phyloP scores from a whole-genome alignment of 1,284 basidiomycete species.

The Blastosporella zonata region DNA sequence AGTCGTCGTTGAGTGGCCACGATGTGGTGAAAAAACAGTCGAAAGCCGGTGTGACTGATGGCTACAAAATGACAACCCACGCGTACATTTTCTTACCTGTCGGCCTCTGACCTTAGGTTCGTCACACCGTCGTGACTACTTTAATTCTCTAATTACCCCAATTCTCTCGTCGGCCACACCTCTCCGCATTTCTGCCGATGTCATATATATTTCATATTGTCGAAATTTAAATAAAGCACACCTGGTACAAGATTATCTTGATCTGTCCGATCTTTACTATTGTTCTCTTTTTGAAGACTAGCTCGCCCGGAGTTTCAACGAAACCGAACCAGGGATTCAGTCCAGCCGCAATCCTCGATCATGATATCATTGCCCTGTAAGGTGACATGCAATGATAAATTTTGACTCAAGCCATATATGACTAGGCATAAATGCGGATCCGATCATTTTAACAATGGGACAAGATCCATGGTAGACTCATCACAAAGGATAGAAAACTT shows the following conservation, averaged over 20 bases:
- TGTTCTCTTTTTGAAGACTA: not conserved
- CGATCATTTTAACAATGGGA: not conserved
- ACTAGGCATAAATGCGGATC: not conserved
- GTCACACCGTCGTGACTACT: constrained; percentile 20
- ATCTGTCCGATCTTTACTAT: not conserved
- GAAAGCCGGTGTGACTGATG: constrained; percentile 23
- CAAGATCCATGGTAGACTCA: not conserved
- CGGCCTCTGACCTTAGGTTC: constrained; percentile 12
- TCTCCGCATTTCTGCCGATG: not conserved
- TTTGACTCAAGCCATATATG: not conserved
- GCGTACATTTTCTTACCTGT: constrained; percentile 10
- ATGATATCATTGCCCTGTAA: not conserved
- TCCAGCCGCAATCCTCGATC: not conserved
- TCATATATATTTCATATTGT: not conserved
- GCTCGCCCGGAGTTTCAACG: constrained; percentile 1
- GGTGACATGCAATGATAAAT: not conserved
- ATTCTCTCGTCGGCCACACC: not conserved
- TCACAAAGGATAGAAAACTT: not conserved
- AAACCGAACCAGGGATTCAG: not conserved
- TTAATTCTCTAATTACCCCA: constrained; percentile 11
- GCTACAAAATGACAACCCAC: constrained; percentile 17
- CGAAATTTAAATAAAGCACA: not conserved
- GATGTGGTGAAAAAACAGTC: constrained; percentile 22
- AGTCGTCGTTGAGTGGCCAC: constrained; percentile 2
- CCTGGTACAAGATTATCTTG: not conserved